Conservation (phyloP, 1,139 yeast genomes). For the Candida freyschussii region DNA sequence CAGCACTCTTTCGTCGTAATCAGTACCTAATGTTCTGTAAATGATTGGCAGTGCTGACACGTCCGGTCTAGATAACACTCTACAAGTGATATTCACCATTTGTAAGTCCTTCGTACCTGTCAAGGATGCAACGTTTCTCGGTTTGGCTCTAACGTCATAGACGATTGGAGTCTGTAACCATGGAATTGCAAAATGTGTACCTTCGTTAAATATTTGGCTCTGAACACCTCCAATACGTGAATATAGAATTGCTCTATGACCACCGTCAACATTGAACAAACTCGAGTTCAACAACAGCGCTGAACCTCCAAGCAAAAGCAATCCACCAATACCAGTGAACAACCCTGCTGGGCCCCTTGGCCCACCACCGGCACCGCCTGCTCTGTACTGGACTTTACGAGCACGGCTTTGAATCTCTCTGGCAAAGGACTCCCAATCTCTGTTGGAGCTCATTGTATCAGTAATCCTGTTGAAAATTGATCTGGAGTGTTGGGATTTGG, state of each 20-base stretch:
- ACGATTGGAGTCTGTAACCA: constrained; percentile 93
- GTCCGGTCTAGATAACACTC: constrained; percentile 91
- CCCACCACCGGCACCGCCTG: constrained; percentile 34
- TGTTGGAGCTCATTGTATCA: constrained; percentile 35
- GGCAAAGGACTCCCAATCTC: constrained; percentile 64
- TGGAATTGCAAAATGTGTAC: constrained; percentile 91
- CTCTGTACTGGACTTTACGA: constrained; percentile 40
- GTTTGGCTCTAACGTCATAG: constrained; percentile 95
- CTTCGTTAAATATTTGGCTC: constrained; percentile 84
- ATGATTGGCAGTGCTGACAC: constrained; percentile 73
- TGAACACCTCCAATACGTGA: constrained; percentile 85
- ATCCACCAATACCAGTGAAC: constrained; percentile 77
- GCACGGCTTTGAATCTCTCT: constrained; percentile 64
- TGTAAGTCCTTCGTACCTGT: constrained; percentile 98
- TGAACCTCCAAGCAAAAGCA: constrained; percentile 68
- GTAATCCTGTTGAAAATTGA: too few relatives aligned
- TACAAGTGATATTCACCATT: constrained; percentile 97
- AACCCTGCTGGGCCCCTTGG: constrained; percentile 46
- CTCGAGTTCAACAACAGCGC: constrained; percentile 66
- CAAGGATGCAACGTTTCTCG: constrained; percentile 93
- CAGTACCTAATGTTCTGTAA: constrained; percentile 86
- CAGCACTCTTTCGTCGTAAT: constrained; percentile 92
- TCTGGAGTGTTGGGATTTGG: too few relatives aligned
- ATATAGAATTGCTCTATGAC: constrained; percentile 94
- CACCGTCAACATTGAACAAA: constrained; percentile 95